Conservation (phyloP, 805 yeast genomes). For the Kuraishia ogatae region DNA sequence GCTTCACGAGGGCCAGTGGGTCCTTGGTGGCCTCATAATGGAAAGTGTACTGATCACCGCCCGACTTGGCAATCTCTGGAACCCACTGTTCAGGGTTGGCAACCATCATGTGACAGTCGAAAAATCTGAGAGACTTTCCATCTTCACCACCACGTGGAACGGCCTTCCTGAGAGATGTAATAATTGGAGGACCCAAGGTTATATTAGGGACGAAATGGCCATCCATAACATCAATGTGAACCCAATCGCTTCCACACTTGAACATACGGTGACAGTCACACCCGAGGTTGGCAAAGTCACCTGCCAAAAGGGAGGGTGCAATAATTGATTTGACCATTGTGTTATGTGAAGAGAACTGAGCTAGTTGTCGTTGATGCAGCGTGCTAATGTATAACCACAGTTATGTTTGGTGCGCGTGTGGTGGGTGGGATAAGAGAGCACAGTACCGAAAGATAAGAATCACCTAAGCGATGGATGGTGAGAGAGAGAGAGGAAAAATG, state of each 20-base stretch:
- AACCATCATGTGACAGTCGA: constrained; percentile 99
- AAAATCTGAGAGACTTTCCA: constrained; percentile 36
- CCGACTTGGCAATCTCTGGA: constrained; percentile 81
- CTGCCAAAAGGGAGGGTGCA: constrained; percentile 92
- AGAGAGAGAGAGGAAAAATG: too few species aligned
- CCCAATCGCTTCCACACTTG: constrained; percentile 86
- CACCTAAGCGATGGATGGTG: too few species aligned
- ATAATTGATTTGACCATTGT: constrained; percentile 71
- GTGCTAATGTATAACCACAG: too few species aligned
- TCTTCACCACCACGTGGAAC: constrained; percentile 57
- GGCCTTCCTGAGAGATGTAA: constrained; percentile 63
- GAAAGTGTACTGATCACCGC: constrained; percentile 94
- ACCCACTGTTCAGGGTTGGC: constrained; percentile 91
- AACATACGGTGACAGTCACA: constrained; percentile 79
- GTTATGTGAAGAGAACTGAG: not conserved
- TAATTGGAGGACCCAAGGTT: constrained; percentile 88
- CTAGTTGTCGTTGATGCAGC: too few species aligned
- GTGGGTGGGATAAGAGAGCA: too few species aligned
- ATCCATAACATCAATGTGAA: constrained; percentile 97
- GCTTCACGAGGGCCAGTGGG: constrained; percentile 63
- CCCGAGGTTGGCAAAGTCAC: constrained; percentile 85
- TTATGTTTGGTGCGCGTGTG: too few species aligned
- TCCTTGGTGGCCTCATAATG: constrained; percentile 88
- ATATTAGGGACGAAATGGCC: constrained; percentile 98
- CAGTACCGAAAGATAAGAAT: too few species aligned